These are phyloP conservation scores for Mycena vitilis DNA, from an alignment of 768 basidiomycete genomes.

Conservation along the genomic window DNA sequence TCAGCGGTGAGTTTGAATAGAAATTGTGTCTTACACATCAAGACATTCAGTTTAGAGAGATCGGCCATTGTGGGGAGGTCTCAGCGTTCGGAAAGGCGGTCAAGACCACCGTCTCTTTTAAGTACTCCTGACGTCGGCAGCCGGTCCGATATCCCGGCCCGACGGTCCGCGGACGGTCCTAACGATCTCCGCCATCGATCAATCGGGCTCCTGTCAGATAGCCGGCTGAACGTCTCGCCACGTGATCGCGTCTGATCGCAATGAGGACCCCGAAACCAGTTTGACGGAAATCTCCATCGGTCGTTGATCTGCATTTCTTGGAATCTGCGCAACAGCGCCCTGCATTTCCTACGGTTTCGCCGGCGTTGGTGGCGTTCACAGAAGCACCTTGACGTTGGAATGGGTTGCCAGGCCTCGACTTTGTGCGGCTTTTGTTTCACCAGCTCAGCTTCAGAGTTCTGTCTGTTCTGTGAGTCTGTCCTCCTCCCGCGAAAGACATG, in stretches of 20 bases:
- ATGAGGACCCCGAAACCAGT: neutral
- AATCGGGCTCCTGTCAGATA: too few species aligned
- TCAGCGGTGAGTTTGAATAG: slow-evolving; percentile 33
- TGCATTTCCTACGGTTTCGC: slow-evolving; percentile 6
- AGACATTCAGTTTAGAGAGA: slow-evolving; percentile 68
- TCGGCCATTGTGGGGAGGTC: slow-evolving; percentile 50
- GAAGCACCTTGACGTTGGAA: slow-evolving; percentile 16
- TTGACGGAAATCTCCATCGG: neutral
- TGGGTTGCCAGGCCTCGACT: slow-evolving; percentile 13
- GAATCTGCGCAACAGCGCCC: slow-evolving; percentile 27
- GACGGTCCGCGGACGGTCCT: neutral
- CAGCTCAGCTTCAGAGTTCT: neutral
- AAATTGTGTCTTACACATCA: slow-evolving; percentile 75
- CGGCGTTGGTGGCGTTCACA: slow-evolving; percentile 26
- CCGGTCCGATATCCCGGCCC: slow-evolving; percentile 2
- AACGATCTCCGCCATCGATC: too few species aligned
- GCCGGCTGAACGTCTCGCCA: too few species aligned
- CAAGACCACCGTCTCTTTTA: neutral
- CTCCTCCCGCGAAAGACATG: too few species aligned
- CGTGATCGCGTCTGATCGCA: neutral
- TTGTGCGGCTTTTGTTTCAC: too few species aligned
- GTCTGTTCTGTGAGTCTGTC: neutral
- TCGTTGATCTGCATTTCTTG: neutral
- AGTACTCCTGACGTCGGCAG: neutral
- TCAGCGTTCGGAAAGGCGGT: neutral